phyloP scores from a whole-genome alignment of 257 asterid genomes.

The Solanum medicagineum region DNA sequence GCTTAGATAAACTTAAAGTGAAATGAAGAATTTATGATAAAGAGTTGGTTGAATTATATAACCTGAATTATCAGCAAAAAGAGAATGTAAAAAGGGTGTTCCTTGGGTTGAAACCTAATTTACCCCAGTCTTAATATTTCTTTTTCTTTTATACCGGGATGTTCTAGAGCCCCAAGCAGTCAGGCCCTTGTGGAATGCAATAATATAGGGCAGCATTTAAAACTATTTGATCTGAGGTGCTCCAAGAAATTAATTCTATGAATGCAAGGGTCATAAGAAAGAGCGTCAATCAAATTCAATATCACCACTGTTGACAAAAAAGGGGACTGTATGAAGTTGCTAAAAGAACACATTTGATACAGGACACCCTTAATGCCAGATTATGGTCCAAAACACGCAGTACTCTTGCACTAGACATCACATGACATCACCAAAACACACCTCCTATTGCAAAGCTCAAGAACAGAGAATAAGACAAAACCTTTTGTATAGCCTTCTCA shows the following conservation, averaged over 20 bases:
- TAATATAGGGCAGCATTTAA: background rate
- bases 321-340: background rate
- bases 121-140: background rate
- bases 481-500: slow-evolving; percentile 80
- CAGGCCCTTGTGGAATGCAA: background rate
- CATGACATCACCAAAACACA: background rate
- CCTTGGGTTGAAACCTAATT: background rate
- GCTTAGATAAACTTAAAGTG: background rate
- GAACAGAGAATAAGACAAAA: slow-evolving; percentile 6
- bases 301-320: background rate
- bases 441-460: background rate
- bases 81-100: background rate
- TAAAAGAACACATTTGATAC: background rate
- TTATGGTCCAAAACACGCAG: background rate
- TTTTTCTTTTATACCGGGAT: background rate
- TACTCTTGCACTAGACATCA: background rate
- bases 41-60: background rate
- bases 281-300: background rate
- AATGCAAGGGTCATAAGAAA: background rate
- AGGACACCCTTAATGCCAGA: background rate
- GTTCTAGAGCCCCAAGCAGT: background rate
- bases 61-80: background rate
- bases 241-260: background rate
- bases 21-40: background rate
- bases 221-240: background rate